A percentile compares a stretch with the other conserved stretches of the same genome.
These are phyloP conservation scores for Mycena venus DNA, from an alignment of 768 basidiomycete genomes.

Conservation along the genomic window DNA sequence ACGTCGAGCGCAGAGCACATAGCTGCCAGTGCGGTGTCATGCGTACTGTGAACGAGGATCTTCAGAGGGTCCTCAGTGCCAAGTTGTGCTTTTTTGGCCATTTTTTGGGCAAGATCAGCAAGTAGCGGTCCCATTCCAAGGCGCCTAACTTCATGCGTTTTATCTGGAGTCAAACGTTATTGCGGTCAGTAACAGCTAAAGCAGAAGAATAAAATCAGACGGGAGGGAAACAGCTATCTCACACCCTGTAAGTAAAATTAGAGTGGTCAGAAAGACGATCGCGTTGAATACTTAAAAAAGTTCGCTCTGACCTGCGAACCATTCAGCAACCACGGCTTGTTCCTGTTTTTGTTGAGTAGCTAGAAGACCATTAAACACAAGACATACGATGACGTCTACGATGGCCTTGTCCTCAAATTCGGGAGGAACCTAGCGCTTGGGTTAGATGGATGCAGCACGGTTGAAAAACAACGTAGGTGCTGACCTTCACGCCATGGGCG, in stretches of 20 bases:
- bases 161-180: conserved; percentile 57
- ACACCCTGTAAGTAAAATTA: conserved; percentile 55
- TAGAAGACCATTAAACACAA: not conserved
- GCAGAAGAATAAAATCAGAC: conserved; percentile 15
- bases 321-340: conserved; percentile 80
- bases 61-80: conserved; percentile 65
- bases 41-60: conserved; percentile 78
- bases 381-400: conserved; percentile 68
- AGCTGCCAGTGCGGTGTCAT: conserved; percentile 80
- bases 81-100: conserved; percentile 68
- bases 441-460: not conserved
- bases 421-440: conserved; percentile 60
- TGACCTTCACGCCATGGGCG: conserved; percentile 72
- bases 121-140: conserved; percentile 86
- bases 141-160: conserved; percentile 79
- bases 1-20: conserved; percentile 76
- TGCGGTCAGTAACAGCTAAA: conserved; percentile 10
- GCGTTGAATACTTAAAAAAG: not conserved
- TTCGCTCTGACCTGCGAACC: conserved; percentile 70
- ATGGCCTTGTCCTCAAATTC: conserved; percentile 78
- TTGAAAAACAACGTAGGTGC: not conserved
- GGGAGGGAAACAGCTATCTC: conserved; percentile 33
- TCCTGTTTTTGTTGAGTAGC: conserved; percentile 57
- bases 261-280: conserved; percentile 19
- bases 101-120: conserved; percentile 70